A percentile compares a stretch with the other conserved stretches of the same genome.
Conservation (phyloP, 2,329 filamentous ascomycete genomes). For the Blastomyces parvus region DNA sequence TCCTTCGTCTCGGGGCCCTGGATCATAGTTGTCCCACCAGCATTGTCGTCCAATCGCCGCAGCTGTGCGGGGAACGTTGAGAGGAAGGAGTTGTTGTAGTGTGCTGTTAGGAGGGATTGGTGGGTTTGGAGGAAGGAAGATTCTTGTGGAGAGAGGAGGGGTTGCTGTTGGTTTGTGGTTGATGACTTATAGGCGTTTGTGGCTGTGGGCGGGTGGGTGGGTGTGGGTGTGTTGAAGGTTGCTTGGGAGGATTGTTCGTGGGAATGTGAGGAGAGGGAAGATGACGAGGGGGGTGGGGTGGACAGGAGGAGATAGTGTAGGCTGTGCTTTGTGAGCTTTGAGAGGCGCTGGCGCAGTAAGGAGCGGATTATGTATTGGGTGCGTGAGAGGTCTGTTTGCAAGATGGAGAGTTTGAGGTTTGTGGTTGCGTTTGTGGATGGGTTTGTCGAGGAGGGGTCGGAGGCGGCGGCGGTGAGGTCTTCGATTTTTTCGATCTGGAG, state of each 20-base stretch:
- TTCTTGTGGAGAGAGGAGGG: conserved; percentile 66
- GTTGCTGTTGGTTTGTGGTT: conserved; percentile 13
- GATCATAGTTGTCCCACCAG: conserved; percentile 85
- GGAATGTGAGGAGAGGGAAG: conserved; percentile 5
- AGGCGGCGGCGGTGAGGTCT: conserved; percentile 42
- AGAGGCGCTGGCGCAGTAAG: conserved; percentile 71
- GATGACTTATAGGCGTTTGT: background rate
- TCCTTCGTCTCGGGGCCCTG: conserved; percentile 72
- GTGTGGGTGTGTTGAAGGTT: conserved; percentile 5
- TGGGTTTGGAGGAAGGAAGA: conserved; percentile 74
- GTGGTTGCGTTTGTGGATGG: conserved; percentile 79
- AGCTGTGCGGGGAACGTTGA: conserved; percentile 67
- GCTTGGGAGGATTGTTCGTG: conserved; percentile 4
- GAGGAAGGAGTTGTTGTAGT: conserved; percentile 81
- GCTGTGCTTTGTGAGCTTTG: conserved; percentile 51
- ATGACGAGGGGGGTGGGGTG: conserved; percentile 16
- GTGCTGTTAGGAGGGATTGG: conserved; percentile 70
- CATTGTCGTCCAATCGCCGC: conserved; percentile 80
- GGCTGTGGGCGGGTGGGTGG: background rate
- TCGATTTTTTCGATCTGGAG: conserved; percentile 56
- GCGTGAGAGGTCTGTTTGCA: conserved; percentile 91
- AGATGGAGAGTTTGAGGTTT: conserved; percentile 86
- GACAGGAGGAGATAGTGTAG: conserved; percentile 41
- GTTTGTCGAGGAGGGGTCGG: conserved; percentile 43
- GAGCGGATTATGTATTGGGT: conserved; percentile 86